These are phyloP conservation scores for Lignosus rhinocerotis DNA, from an alignment of 1,284 basidiomycete genomes.

Conservation along the genomic window DNA sequence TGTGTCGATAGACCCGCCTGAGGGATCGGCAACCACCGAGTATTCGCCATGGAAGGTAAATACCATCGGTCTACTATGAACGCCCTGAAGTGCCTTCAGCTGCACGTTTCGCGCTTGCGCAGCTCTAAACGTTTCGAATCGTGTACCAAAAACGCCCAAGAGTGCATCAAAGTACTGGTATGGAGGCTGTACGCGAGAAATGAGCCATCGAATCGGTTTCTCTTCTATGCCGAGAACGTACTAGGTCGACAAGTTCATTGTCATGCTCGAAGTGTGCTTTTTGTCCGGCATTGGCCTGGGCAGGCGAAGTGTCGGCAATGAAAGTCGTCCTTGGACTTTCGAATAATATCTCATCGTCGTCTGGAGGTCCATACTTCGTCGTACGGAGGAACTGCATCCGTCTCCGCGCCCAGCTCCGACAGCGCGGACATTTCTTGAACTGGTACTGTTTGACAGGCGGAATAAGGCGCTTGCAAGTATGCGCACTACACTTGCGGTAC, in stretches of 20 bases:
- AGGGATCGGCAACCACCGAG: slow-evolving; percentile 44
- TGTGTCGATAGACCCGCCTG: slow-evolving; percentile 39
- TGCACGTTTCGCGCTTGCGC: slow-evolving; percentile 42
- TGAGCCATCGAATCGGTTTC: no score
- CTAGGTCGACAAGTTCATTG: slow-evolving; percentile 6
- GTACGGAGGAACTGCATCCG: not conserved
- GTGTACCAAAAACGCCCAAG: slow-evolving; percentile 38
- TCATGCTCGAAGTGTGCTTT: not conserved
- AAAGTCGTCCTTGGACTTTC: not conserved
- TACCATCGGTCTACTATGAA: slow-evolving; percentile 21
- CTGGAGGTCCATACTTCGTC: not conserved
- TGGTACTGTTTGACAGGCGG: slow-evolving; percentile 37
- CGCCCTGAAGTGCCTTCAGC: slow-evolving; percentile 27
- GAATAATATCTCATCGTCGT: not conserved
- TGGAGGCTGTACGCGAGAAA: slow-evolving; percentile 29
- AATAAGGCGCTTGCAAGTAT: slow-evolving; percentile 38
- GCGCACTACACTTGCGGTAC: slow-evolving; percentile 35
- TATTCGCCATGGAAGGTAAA: slow-evolving; percentile 60
- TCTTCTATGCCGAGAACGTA: not conserved
- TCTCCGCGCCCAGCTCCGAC: slow-evolving; percentile 25
- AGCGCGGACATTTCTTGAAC: slow-evolving; percentile 39
- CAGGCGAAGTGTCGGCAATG: no score
- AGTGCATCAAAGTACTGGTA: slow-evolving; percentile 41
- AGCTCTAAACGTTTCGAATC: slow-evolving; percentile 41
- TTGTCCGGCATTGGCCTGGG: no score